Base-by-base conservation (phyloP, 768 basidiomycete species). In the Leccinellum luteum region DNA sequence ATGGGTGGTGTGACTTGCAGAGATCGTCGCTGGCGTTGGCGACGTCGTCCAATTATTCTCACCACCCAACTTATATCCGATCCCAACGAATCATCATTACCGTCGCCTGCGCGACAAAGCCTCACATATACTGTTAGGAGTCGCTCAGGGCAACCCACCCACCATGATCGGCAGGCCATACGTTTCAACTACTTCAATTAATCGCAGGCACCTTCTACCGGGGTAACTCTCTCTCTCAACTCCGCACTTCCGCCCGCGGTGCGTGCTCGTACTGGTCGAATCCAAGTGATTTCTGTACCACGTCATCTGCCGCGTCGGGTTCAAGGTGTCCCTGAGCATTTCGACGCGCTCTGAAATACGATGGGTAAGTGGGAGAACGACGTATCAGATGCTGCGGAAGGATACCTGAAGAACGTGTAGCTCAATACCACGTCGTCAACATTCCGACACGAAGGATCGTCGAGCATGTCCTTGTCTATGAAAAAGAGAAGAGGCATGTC, bases 401-500 rank as follows among this genome's bases (percentile, higher is more conserved):
- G 48, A 21, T 64, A 94, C 94, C 87, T 84, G 84, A 99, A 99
- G 77, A 99, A 99, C 0, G 97, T 99, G 72, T 99, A 99, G 23
- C 92, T 95, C 54, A 99, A 72, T 0, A 98, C 94, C 21, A 98
- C 80, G 67, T 98, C 92, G 63, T 96, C 89, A 13, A 99, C 81
- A 63, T 88, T 85, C 60, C 86, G 81, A 74, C 95, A 92, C 3
- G 86, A 73, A 1, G 94, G 94, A 63, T 99, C 97, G 45, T 99
- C 95, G 35, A 95, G 78, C 54, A 97, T 87, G 69, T 98, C 97
- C 62, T 93, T 91, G 78, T 99, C 97, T 64, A 99, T 96, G 79
- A 99, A 99, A 78, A 99, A 99, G 55, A 99, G 82, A 19, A 99
- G 81, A 3, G 97, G 97, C 83, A 99, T 92, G 73, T 99, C 97